These are phyloP conservation scores for Candida saitoana DNA, from an alignment of 805 yeast species.

Conservation along the genomic window DNA sequence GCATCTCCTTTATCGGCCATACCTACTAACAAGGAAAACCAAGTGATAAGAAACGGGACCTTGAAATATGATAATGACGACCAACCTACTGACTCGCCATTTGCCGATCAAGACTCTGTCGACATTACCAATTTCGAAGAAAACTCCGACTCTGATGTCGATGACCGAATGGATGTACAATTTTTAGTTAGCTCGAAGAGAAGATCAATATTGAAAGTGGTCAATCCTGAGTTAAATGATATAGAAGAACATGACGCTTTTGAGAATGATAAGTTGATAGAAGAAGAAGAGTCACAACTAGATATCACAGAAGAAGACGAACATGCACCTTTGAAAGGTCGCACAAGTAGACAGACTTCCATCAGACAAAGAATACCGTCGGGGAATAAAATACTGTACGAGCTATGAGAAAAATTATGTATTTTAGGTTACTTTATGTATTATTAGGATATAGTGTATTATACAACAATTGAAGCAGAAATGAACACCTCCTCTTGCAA, in stretches of 20 bases:
- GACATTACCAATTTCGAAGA: conserved; percentile 4
- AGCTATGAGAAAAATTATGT: not conserved
- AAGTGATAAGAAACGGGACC: conserved; percentile 3
- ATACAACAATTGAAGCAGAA: too few species aligned
- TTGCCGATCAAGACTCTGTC: conserved; percentile 2
- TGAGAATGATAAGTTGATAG: conserved; percentile 2
- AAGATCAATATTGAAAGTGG: conserved; percentile 53
- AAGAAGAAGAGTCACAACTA: conserved; percentile 8
- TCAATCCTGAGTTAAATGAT: conserved; percentile 47
- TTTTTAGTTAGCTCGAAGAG: conserved; percentile 65
- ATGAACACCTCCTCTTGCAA: too few species aligned
- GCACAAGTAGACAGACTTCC: not conserved
- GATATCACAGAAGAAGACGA: conserved; percentile 10
- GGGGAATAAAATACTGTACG: conserved; percentile 7
- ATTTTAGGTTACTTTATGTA: conserved; percentile 1
- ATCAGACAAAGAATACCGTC: conserved; percentile 18
- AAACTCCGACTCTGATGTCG: conserved; percentile 25
- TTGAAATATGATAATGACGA: conserved; percentile 8
- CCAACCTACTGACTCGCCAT: conserved; percentile 7
- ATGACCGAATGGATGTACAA: conserved; percentile 60
- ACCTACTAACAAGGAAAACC: not conserved
- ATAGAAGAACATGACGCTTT: conserved; percentile 5
- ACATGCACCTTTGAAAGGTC: not conserved
- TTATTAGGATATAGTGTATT: conserved; percentile 1
- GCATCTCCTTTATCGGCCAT: not conserved